These are phyloP conservation scores for Blastomyces gilchristii DNA, from an alignment of 2,329 filamentous ascomycete species.

Conservation along the genomic window DNA sequence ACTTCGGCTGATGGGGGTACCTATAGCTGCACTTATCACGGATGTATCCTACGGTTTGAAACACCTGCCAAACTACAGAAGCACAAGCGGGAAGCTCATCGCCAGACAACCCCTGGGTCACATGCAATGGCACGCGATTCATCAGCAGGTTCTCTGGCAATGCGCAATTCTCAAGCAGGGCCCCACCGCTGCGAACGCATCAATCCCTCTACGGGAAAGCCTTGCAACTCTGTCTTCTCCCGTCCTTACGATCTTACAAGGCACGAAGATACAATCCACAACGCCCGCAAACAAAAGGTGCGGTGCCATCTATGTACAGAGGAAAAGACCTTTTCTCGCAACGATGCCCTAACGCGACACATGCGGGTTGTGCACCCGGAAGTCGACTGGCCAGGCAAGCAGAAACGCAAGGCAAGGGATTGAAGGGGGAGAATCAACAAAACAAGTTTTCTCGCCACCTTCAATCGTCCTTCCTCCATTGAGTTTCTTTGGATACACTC, in stretches of 20 bases:
- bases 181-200: constrained; percentile 88
- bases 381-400: constrained; percentile 66
- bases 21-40: constrained; percentile 93
- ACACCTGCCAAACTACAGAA: constrained; percentile 79
- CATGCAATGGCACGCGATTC: constrained; percentile 31
- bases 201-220: constrained; percentile 90
- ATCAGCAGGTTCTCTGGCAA: constrained; percentile 41
- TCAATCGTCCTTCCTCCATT: neutral
- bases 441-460: neutral
- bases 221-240: constrained; percentile 89
- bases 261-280: constrained; percentile 97
- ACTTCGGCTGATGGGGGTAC: constrained; percentile 70
- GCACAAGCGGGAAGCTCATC: constrained; percentile 89
- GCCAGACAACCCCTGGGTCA: constrained; percentile 54
- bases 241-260: constrained; percentile 91
- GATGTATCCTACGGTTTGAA: constrained; percentile 79
- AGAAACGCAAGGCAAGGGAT: constrained; percentile 31
- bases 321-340: constrained; percentile 93
- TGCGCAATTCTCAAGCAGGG: constrained; percentile 78
- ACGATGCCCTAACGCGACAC: constrained; percentile 86
- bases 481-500: neutral
- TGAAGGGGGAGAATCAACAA: constrained; percentile 15
- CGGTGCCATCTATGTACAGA: constrained; percentile 87
- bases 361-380: constrained; percentile 92
- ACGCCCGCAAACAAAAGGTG: constrained; percentile 86